These are phyloP conservation scores for Ophiostoma pallidulum DNA, from an alignment of 2,329 filamentous ascomycete genomes.

Conservation along the genomic window DNA sequence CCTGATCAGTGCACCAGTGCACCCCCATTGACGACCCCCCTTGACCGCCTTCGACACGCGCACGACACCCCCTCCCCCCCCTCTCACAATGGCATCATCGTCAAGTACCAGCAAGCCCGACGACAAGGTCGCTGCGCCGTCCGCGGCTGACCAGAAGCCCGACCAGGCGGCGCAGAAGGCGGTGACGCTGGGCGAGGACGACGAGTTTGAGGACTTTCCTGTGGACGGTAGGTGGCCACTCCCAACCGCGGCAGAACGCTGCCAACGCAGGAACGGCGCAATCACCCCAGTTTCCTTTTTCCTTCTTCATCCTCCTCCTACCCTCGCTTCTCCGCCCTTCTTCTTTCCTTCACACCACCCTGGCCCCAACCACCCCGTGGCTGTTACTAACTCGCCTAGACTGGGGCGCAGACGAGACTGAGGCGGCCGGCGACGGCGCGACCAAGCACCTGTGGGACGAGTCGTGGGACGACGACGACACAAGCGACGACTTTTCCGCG, in stretches of 20 bases:
- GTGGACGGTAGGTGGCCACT: constrained; percentile 62
- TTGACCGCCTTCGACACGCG: too few species aligned
- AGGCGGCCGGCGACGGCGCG: constrained; percentile 56
- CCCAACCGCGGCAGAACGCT: too few species aligned
- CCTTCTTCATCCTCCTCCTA: too few species aligned
- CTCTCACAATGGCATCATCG: constrained; percentile 25
- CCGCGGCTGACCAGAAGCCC: constrained; percentile 53
- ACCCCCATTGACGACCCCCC: too few species aligned
- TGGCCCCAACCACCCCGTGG: too few species aligned
- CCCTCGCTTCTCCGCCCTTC: too few species aligned
- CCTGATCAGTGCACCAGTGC: too few species aligned
- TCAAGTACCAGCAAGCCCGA: constrained; percentile 25
- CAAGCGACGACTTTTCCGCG: constrained; percentile 88
- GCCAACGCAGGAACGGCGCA: too few species aligned
- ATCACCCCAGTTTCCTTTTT: too few species aligned
- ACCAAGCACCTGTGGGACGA: constrained; percentile 91
- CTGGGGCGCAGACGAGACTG: constrained; percentile 86
- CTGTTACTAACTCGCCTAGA: constrained; percentile 42
- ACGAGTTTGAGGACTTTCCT: constrained; percentile 98
- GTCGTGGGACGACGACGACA: constrained; percentile 99
- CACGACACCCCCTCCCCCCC: not conserved
- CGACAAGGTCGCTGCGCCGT: constrained; percentile 30
- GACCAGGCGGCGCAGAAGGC: constrained; percentile 22
- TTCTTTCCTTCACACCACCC: too few species aligned
- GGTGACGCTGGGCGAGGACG: constrained; percentile 81